These are phyloP conservation scores for Penicillium paxilli DNA, from an alignment of 495 filamentous ascomycete species.

Conservation along the genomic window DNA sequence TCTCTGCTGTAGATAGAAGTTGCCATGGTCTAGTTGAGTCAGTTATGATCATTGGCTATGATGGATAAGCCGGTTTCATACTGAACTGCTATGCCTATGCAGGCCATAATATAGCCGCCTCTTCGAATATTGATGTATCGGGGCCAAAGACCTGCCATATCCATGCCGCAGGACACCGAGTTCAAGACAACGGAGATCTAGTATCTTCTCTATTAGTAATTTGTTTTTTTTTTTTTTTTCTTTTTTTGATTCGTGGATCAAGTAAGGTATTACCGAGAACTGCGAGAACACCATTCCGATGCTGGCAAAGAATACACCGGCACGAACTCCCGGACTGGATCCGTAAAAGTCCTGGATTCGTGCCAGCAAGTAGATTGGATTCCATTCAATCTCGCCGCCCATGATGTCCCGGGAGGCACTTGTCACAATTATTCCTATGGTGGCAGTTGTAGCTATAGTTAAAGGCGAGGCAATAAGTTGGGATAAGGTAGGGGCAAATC, in stretches of 20 bases:
- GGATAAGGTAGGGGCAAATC: slow-evolving; percentile 5
- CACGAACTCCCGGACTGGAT: slow-evolving; percentile 1
- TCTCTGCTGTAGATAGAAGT: slow-evolving; percentile 43
- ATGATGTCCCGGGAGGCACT: slow-evolving; percentile 5
- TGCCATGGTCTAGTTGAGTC: slow-evolving; percentile 39
- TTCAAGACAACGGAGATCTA: slow-evolving; percentile 5
- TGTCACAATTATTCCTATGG: slow-evolving; percentile 5
- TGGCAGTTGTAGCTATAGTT: slow-evolving; percentile 2
- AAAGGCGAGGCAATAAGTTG: slow-evolving; percentile 4
- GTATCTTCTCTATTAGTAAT: background rate
- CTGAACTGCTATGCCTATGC: slow-evolving; percentile 1
- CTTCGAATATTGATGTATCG: slow-evolving; percentile 52
- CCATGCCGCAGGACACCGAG: slow-evolving; percentile 16
- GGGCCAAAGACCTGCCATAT: slow-evolving; percentile 47
- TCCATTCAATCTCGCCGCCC: slow-evolving; percentile 6
- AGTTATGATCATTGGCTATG: slow-evolving; percentile 34
- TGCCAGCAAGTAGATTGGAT: slow-evolving; percentile 2
- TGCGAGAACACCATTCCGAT: slow-evolving; percentile 1
- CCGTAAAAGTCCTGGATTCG: slow-evolving; percentile 2
- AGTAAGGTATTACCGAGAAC: background rate
- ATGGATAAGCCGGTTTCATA: too few species aligned
- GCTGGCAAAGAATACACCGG: background rate
- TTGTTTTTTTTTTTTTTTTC: too few species aligned
- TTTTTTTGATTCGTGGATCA: background rate
- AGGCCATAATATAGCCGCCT: slow-evolving; percentile 25